These are phyloP conservation scores for Stramenopiles sp. DNA, from an alignment of 352 stramenopile species.

Conservation along the genomic window DNA sequence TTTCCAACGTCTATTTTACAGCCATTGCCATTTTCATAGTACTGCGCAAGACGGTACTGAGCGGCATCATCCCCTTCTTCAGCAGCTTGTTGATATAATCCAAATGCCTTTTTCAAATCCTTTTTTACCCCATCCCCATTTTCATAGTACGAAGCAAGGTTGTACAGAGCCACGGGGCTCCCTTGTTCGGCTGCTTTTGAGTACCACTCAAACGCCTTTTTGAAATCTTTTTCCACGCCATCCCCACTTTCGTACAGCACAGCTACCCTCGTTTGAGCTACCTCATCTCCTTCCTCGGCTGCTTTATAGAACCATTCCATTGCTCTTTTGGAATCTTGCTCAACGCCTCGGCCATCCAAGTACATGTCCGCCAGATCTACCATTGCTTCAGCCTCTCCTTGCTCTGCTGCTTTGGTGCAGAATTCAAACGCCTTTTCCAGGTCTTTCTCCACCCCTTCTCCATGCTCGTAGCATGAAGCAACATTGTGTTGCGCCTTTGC, in stretches of 20 bases:
- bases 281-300: conserved; percentile 39
- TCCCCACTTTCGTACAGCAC: conserved; percentile 47
- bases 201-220: conserved; percentile 39
- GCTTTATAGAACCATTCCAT: conserved; percentile 42
- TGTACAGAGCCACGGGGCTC: conserved; percentile 41
- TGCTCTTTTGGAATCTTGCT: conserved; percentile 17
- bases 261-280: conserved; percentile 43
- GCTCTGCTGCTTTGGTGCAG: conserved; percentile 8
- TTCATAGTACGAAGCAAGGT: conserved; percentile 49
- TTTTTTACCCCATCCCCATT: conserved; percentile 30
- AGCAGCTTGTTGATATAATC: conserved; percentile 47
- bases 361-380: not conserved
- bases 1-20: not conserved
- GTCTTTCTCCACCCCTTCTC: not conserved
- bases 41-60: conserved; percentile 12
- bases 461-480: conserved; percentile 14
- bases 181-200: conserved; percentile 35
- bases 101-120: conserved; percentile 37
- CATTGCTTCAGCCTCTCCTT: not conserved
- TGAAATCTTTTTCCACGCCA: conserved; percentile 36
- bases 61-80: conserved; percentile 21
- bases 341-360: not conserved
- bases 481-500: conserved; percentile 15
- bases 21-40: conserved; percentile 13
- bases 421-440: not conserved